Conservation (phyloP, 2,329 filamentous ascomycete genomes). For the Rhynchosporium secalis region DNA sequence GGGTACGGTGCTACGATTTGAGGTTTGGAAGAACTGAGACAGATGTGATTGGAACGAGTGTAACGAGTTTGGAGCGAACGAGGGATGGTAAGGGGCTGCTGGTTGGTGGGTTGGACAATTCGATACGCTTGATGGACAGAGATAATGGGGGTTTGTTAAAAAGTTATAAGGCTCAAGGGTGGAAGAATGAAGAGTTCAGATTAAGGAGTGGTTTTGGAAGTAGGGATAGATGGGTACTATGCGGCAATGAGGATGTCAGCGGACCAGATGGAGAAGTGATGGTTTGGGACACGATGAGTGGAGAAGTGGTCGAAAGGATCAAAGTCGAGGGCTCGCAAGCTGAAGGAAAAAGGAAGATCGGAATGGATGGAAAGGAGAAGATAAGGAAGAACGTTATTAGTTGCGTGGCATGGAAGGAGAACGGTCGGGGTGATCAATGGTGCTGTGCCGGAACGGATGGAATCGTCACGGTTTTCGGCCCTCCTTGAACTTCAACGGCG, state of each 20-base stretch:
- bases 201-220: constrained; percentile 59
- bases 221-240: constrained; percentile 75
- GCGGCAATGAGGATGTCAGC: constrained; percentile 66
- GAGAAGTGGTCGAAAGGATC: constrained; percentile 64
- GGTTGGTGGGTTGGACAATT: constrained; percentile 73
- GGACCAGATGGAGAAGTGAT: constrained; percentile 45
- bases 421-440: constrained; percentile 63
- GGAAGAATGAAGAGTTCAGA: constrained; percentile 42
- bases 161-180: constrained; percentile 59
- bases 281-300: constrained; percentile 83
- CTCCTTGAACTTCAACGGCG: constrained; percentile 22
- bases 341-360: constrained; percentile 51
- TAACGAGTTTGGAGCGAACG: constrained; percentile 75
- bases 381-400: constrained; percentile 60
- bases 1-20: constrained; percentile 79
- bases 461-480: constrained; percentile 63
- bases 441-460: constrained; percentile 66
- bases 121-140: constrained; percentile 78
- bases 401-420: constrained; percentile 62
- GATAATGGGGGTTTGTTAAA: constrained; percentile 71
- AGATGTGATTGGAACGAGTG: constrained; percentile 68
- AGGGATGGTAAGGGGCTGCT: constrained; percentile 73
- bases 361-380: constrained; percentile 61
- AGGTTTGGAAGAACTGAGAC: constrained; percentile 69
- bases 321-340: constrained; percentile 42